Evolutionary conservation across 768 basidiomycete species (phyloP).

Genomic region (Wakefieldia striispora): DNA sequence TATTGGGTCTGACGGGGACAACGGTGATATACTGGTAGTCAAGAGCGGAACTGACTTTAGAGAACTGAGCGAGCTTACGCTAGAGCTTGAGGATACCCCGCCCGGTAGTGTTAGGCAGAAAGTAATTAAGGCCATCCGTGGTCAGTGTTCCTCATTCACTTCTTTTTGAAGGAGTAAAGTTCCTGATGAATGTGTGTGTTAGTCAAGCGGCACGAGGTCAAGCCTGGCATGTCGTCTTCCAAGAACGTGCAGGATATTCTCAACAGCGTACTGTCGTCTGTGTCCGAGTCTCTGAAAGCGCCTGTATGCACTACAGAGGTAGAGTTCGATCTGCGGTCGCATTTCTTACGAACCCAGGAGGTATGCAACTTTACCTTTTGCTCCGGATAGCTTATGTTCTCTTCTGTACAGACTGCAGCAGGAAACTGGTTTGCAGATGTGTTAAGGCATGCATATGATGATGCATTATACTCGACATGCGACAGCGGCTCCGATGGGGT

Average conservation of each 20-base stretch:
- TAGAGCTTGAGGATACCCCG: slow-evolving; percentile 61
- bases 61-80: slow-evolving; percentile 72
- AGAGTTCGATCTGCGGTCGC: slow-evolving; percentile 70
- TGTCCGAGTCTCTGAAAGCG: slow-evolving; percentile 66
- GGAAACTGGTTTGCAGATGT: slow-evolving; percentile 89
- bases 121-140: slow-evolving; percentile 59
- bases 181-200: background rate
- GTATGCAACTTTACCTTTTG: slow-evolving; percentile 32
- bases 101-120: slow-evolving; percentile 61
- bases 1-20: slow-evolving; percentile 70
- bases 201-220: slow-evolving; percentile 69
- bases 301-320: slow-evolving; percentile 73
- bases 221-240: slow-evolving; percentile 57
- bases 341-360: slow-evolving; percentile 72
- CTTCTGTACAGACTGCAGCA: slow-evolving; percentile 50
- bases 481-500: slow-evolving; percentile 74
- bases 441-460: slow-evolving; percentile 78
- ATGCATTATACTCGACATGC: slow-evolving; percentile 55
- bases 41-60: slow-evolving; percentile 92
- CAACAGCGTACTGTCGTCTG: slow-evolving; percentile 60
- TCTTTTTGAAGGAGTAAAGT: background rate
- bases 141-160: slow-evolving; percentile 34
- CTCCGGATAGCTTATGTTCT: background rate
- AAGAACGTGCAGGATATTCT: slow-evolving; percentile 55
- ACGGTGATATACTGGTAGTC: slow-evolving; percentile 67